Conservation (phyloP, 495 filamentous ascomycete species). For the Aspergillus leporis region DNA sequence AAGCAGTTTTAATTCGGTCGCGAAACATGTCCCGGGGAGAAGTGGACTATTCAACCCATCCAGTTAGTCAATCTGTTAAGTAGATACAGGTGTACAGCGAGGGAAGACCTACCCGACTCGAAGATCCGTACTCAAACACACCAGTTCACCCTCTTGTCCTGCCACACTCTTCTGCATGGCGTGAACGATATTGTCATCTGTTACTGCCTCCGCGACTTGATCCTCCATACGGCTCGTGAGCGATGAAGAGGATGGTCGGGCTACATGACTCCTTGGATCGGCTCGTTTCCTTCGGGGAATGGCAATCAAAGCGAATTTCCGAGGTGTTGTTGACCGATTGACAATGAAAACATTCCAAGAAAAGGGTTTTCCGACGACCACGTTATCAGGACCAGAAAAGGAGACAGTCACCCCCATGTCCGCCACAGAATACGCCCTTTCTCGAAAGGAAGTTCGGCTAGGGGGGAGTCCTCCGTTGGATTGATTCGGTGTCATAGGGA, state of each 20-base stretch:
- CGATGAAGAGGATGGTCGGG: slow-evolving; percentile 51
- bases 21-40: slow-evolving; percentile 75
- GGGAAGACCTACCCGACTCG: slow-evolving; percentile 65
- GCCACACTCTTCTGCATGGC: slow-evolving; percentile 75
- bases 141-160: slow-evolving; percentile 70
- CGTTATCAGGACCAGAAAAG: slow-evolving; percentile 60
- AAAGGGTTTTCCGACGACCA: slow-evolving; percentile 74
- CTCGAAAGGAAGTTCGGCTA: slow-evolving; percentile 55
- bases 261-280: slow-evolving; percentile 60
- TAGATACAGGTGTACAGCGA: background rate
- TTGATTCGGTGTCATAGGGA: slow-evolving; percentile 33
- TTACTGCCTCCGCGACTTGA: slow-evolving; percentile 70
- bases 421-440: slow-evolving; percentile 48
- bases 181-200: slow-evolving; percentile 83
- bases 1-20: slow-evolving; percentile 76
- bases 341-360: slow-evolving; percentile 87
- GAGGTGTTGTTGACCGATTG: slow-evolving; percentile 67
- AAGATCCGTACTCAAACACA: slow-evolving; percentile 82
- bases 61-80: slow-evolving; percentile 11
- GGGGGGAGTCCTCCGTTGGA: slow-evolving; percentile 39
- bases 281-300: slow-evolving; percentile 74
- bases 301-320: slow-evolving; percentile 78
- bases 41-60: slow-evolving; percentile 51
- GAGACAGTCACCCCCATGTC: slow-evolving; percentile 78
- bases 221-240: slow-evolving; percentile 42